Percentiles rank a stretch among this genome's conserved stretches.
Conservation (phyloP, 2,329 filamentous ascomycete genomes). For the Coleophoma crateriformis region DNA sequence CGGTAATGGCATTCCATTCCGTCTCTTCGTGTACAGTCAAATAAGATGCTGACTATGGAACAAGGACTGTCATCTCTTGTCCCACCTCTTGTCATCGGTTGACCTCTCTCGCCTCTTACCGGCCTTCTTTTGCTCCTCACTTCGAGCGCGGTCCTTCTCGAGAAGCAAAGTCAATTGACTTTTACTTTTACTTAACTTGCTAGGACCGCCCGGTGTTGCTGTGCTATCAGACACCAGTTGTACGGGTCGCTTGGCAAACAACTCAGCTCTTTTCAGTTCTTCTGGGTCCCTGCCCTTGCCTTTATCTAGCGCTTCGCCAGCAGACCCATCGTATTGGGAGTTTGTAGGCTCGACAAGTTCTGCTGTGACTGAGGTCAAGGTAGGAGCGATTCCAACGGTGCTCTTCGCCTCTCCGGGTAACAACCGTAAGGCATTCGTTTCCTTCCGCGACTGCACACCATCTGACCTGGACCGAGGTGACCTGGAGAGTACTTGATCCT, state of each 20-base stretch:
- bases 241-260: constrained; percentile 21
- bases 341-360: constrained; percentile 10
- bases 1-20: not conserved
- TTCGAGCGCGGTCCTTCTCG: constrained; percentile 42
- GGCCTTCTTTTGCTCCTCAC: constrained; percentile 18
- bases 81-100: not conserved
- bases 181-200: constrained; percentile 51
- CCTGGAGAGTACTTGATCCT: constrained; percentile 4
- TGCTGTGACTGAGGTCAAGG: constrained; percentile 17
- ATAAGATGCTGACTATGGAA: not conserved
- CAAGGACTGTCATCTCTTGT: not conserved
- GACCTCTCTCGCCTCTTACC: not conserved
- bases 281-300: constrained; percentile 17
- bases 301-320: constrained; percentile 8
- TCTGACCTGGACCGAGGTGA: constrained; percentile 6
- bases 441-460: constrained; percentile 1
- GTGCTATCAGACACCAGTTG: constrained; percentile 7
- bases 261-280: constrained; percentile 5
- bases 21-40: not conserved
- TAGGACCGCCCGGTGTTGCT: constrained; percentile 25
- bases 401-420: constrained; percentile 15
- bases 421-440: constrained; percentile 7
- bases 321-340: not conserved
- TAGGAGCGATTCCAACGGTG: constrained; percentile 18
- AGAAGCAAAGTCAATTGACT: constrained; percentile 54